These are phyloP conservation scores for Starmera dryadoides DNA, from an alignment of 805 yeast species.

Conservation along the genomic window DNA sequence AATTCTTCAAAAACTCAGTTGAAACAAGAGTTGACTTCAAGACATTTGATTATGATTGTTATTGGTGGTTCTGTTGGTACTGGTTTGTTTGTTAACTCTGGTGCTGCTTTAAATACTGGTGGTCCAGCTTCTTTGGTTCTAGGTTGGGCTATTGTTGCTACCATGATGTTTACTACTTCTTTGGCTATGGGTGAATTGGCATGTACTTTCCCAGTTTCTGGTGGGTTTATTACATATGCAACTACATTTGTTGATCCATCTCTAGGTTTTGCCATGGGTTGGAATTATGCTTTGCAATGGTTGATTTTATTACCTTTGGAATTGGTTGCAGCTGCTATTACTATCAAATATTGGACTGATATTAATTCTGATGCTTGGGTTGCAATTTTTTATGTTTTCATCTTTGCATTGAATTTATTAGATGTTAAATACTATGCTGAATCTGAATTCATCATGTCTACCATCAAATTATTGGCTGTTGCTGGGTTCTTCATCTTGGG, in stretches of 20 bases:
- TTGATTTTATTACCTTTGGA: conserved; percentile 60
- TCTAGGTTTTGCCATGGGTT: conserved; percentile 65
- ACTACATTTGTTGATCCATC: conserved; percentile 60
- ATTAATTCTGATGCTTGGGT: conserved; percentile 53
- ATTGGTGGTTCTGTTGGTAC: conserved; percentile 68
- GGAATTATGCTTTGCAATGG: conserved; percentile 66
- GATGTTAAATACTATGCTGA: conserved; percentile 61
- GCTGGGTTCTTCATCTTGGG: conserved; percentile 56
- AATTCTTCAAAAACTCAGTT: conserved; percentile 27
- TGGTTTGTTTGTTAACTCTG: conserved; percentile 60
- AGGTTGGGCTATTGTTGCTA: conserved; percentile 50
- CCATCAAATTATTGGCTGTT: conserved; percentile 51
- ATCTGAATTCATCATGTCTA: conserved; percentile 56
- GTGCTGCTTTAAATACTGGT: conserved; percentile 43
- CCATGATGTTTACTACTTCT: conserved; percentile 49
- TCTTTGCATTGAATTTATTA: conserved; percentile 40
- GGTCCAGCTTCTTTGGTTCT: conserved; percentile 54
- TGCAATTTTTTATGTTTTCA: conserved; percentile 45
- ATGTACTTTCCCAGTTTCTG: conserved; percentile 57
- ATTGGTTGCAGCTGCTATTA: conserved; percentile 53
- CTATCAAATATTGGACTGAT: conserved; percentile 45
- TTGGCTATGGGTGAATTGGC: conserved; percentile 59
- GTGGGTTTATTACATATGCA: conserved; percentile 55
- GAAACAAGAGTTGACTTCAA: conserved; percentile 16
- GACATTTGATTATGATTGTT: conserved; percentile 67